phyloP scores from a whole-genome alignment of 129 eudicot genomes.

The Logfia minima region DNA sequence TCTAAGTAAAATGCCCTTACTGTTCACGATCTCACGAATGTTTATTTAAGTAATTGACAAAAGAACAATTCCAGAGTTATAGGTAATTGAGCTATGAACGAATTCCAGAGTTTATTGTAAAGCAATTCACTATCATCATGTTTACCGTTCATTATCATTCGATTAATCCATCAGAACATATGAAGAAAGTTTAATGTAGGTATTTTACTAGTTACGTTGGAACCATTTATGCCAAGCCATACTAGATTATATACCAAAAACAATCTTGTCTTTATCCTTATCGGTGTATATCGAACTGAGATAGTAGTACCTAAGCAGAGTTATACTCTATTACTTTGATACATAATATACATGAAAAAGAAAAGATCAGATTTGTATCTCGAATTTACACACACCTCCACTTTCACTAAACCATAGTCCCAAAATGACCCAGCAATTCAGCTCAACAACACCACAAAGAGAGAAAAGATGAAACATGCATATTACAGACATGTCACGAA shows the following conservation, averaged over 20 bases:
- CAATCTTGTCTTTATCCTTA: constrained; percentile 23
- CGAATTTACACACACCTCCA: constrained; percentile 32
- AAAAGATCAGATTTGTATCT: constrained; percentile 18
- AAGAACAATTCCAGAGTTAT: no score
- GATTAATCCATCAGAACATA: neutral
- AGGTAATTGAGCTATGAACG: no score
- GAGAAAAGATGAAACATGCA: neutral
- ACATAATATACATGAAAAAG: constrained; percentile 31
- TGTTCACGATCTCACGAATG: no score
- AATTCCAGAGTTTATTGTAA: no score
- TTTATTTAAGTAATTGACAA: no score
- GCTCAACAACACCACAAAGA: neutral
- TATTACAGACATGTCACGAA: constrained; percentile 4
- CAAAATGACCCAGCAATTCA: constrained; percentile 24
- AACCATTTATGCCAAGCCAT: neutral
- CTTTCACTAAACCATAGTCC: constrained; percentile 28
- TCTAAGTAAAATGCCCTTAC: no score
- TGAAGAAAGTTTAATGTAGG: neutral
- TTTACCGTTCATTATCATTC: neutral
- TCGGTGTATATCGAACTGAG: constrained; percentile 14
- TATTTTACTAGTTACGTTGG: neutral
- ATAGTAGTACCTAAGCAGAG: constrained; percentile 11
- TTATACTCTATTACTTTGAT: constrained; percentile 19
- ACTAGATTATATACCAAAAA: constrained; percentile 5
- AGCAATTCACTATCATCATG: no score